Evolutionary conservation across 2,329 filamentous ascomycete species (phyloP).

Genomic region (Alternaria viburni): DNA sequence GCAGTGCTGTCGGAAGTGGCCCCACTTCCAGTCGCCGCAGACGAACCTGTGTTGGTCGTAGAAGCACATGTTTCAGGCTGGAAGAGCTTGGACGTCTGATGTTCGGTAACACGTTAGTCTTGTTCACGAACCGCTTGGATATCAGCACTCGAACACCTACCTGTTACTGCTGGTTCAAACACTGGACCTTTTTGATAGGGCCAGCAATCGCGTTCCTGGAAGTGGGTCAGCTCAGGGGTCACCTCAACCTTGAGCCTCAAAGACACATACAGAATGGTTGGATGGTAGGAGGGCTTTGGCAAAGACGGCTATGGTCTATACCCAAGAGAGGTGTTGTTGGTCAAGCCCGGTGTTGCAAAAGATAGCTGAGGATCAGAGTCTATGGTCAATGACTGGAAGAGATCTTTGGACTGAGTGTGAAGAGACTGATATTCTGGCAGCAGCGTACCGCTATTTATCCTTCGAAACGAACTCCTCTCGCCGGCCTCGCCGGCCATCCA

Average conservation of each 20-base stretch:
- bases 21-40: slow-evolving; percentile 95
- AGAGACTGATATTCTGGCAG: slow-evolving; percentile 31
- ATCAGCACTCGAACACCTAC: slow-evolving; percentile 35
- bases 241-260: slow-evolving; percentile 26
- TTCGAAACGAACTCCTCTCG: slow-evolving; percentile 33
- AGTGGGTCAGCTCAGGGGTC: slow-evolving; percentile 40
- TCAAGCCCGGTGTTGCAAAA: slow-evolving; percentile 39
- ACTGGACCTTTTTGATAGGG: slow-evolving; percentile 31
- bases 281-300: slow-evolving; percentile 28
- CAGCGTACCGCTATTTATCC: slow-evolving; percentile 50
- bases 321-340: slow-evolving; percentile 29
- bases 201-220: slow-evolving; percentile 23
- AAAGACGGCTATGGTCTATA: slow-evolving; percentile 12
- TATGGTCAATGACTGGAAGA: slow-evolving; percentile 38
- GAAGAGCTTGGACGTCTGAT: slow-evolving; percentile 39
- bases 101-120: slow-evolving; percentile 38
- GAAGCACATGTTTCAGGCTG: slow-evolving; percentile 77
- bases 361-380: slow-evolving; percentile 30
- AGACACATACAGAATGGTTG: slow-evolving; percentile 44
- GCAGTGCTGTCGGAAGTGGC: slow-evolving; percentile 90
- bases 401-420: slow-evolving; percentile 36
- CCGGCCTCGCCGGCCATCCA: slow-evolving; percentile 30
- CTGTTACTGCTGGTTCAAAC: slow-evolving; percentile 32
- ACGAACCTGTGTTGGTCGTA: slow-evolving; percentile 86
- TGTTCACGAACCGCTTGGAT: slow-evolving; percentile 37